Conservation (phyloP, 805 yeast genomes). For the Ogataea haglerorum region DNA sequence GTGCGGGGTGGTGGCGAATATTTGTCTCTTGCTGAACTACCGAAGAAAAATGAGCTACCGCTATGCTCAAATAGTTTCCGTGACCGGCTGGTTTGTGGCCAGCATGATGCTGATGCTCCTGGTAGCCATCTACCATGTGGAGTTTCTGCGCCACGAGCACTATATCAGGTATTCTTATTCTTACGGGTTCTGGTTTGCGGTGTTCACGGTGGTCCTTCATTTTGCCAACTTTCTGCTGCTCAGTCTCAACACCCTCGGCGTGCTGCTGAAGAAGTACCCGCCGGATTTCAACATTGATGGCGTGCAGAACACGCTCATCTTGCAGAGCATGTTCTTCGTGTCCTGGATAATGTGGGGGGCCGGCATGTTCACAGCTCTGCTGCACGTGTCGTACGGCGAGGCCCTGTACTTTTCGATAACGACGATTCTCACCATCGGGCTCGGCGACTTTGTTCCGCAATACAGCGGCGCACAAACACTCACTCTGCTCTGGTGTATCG, state of each 20-base stretch:
- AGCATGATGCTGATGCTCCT: constrained; percentile 49
- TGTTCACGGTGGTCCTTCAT: constrained; percentile 61
- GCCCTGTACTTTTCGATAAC: constrained; percentile 71
- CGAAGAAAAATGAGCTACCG: constrained; percentile 53
- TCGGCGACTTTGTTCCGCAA: constrained; percentile 67
- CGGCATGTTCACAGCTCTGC: constrained; percentile 46
- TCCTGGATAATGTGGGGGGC: constrained; percentile 75
- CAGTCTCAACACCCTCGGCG: constrained; percentile 60
- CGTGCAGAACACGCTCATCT: constrained; percentile 70
- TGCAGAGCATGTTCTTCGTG: constrained; percentile 61
- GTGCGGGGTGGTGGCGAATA: constrained; percentile 65
- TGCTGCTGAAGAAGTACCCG: constrained; percentile 54
- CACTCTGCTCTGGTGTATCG: constrained; percentile 57
- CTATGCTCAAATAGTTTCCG: constrained; percentile 60
- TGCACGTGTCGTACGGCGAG: constrained; percentile 55
- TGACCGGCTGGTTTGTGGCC: constrained; percentile 63
- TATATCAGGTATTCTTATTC: constrained; percentile 33
- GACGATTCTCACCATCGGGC: constrained; percentile 73
- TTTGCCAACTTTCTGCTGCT: constrained; percentile 52
- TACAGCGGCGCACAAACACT: constrained; percentile 54
- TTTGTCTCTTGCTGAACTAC: constrained; percentile 68
- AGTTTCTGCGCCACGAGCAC: constrained; percentile 19
- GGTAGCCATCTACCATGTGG: constrained; percentile 34
- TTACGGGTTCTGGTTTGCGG: constrained; percentile 80
- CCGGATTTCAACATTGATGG: constrained; percentile 64